Evolutionary conservation across 495 filamentous ascomycete species (phyloP), one percentile per base, ranked within the genome.

Genomic region (Immersiella caudata): DNA sequence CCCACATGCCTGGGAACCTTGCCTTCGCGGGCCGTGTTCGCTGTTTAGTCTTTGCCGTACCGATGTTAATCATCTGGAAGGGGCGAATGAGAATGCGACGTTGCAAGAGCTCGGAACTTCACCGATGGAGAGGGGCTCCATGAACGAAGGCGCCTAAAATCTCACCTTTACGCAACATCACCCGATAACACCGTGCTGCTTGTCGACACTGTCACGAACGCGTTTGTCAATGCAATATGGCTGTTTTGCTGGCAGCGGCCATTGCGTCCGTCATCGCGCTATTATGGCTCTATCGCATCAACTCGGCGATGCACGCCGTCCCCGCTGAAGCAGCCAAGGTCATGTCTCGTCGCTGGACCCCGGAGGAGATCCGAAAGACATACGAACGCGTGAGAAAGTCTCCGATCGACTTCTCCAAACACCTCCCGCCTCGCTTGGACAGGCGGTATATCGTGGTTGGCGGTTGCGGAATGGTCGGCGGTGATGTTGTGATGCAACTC

Each of bases 371-470:
- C 65, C 73, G 75, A 58, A 74, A 77, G 0, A 80, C 82, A 4
- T 87, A 85, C 67, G 70, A 84, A 60, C 79, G 82, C 54, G 68
- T 79, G 40, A 70, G 80, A 50, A 72, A 80, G 29, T 75, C 71
- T 0, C 84, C 85, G 0, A 62, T 85, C 46, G 80, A 86, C 67
- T 82, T 83, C 69, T 66, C 50, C 36, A 80, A 82, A 59, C 78
- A 77, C 27, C 72, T 88, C 7, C 86, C 86, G 8, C 84, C 84
- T 1, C 83, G 79, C 60, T 81, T 84, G 69, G 74, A 80, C 14
- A 79, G 86, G 12, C 82, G 84, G 16, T 89, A 89, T 75, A 72
- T 89, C 54, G 74, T 88, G 25, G 82, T 87, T 24, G 86, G 86
- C 60, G 86, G 86, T 51, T 80, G 83, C 14, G 85, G 84, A 0